Evolutionary conservation across 805 yeast genomes (phyloP), one percentile per base, ranked within the genome.

Genomic region (Sungouiella thailandica): DNA sequence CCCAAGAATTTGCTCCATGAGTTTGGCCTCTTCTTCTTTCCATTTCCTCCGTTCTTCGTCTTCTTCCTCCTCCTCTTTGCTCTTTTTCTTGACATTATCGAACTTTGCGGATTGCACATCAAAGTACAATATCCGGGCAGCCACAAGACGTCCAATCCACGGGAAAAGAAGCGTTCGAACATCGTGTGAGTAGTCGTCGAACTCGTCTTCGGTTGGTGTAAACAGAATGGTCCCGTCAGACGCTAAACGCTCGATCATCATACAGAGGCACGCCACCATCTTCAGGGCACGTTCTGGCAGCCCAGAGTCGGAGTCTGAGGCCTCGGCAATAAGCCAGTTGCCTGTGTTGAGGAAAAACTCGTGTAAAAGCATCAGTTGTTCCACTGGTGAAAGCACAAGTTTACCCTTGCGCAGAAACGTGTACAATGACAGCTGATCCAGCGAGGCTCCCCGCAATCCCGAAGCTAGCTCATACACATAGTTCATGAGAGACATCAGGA

Each of bases 341-440:
- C 50, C 44, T 23, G 62, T 71, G 40, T 74, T 76, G n/a, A 76
- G 65, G 38, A 83, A 65, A 43, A 82, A 78, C 51, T 80, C 87
- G 56, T 81, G 88, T 23, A 83, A 53, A 10, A 83, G 49, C 86
- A 81, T 79, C 43, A 74, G 72, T 40, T 60, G 66, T 46, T 83
- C 90, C 31, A 79, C 65, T 8, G 70, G 75, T 11, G 83, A 73
- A 23, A 83, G 55, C 4, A 55, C 60, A 14, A 83, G 41, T 0
- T 58, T 35, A 0, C 88, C 89, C 42, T 64, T 61, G 49, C 90
- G 65, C 7, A 84, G 74, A 46, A 78, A 77, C 10, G 53, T 47
- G 38, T 63, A 61, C 39, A 45, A 53, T n/a, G 32, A 25, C 8
- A 44, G 44, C 14, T 49, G 44, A 5, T 37, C 32, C 6, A 38